Conservation (phyloP, 2,329 filamentous ascomycete genomes). For the Pseudogymnoascus sp. region DNA sequence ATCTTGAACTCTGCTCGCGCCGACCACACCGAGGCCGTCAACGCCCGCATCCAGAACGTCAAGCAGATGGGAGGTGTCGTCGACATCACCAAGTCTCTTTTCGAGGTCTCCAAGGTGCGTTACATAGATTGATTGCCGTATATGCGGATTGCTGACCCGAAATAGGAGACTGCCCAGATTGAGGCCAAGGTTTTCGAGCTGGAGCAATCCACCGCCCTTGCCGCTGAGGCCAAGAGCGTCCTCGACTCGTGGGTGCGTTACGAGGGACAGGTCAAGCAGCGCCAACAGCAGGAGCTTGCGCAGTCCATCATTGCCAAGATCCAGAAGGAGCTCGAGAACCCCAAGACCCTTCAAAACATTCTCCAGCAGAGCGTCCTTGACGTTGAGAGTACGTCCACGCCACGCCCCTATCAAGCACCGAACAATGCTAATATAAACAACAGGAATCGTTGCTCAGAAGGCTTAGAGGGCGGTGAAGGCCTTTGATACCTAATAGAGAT, state of each 20-base stretch:
- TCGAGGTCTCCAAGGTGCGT: conserved; percentile 92
- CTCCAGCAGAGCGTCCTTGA: conserved; percentile 93
- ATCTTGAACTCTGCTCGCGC: conserved; percentile 90
- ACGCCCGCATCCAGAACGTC: conserved; percentile 88
- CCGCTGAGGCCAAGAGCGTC: conserved; percentile 85
- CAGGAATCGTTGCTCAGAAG: conserved; percentile 12
- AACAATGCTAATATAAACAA: background rate
- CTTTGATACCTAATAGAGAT: conserved; percentile 4
- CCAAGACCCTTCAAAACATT: conserved; percentile 94
- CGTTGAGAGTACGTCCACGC: conserved; percentile 70
- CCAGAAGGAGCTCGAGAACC: conserved; percentile 96
- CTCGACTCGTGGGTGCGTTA: conserved; percentile 99
- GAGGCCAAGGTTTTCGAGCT: conserved; percentile 95
- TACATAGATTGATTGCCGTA: background rate
- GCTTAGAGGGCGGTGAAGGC: background rate
- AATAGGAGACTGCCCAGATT: conserved; percentile 78
- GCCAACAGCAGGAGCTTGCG: conserved; percentile 94
- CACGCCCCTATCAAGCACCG: background rate
- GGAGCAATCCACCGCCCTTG: conserved; percentile 90
- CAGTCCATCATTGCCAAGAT: conserved; percentile 93
- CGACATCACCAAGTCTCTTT: conserved; percentile 93
- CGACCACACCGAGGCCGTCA: conserved; percentile 93
- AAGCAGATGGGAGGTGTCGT: conserved; percentile 91
- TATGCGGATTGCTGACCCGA: conserved; percentile 9
- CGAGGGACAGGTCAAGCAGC: conserved; percentile 96